A percentile compares a stretch with the other conserved stretches of the same genome.
Evolutionary conservation across 2,329 filamentous ascomycete genomes (phyloP).

Genomic region (Aureobasidium uvarum): DNA sequence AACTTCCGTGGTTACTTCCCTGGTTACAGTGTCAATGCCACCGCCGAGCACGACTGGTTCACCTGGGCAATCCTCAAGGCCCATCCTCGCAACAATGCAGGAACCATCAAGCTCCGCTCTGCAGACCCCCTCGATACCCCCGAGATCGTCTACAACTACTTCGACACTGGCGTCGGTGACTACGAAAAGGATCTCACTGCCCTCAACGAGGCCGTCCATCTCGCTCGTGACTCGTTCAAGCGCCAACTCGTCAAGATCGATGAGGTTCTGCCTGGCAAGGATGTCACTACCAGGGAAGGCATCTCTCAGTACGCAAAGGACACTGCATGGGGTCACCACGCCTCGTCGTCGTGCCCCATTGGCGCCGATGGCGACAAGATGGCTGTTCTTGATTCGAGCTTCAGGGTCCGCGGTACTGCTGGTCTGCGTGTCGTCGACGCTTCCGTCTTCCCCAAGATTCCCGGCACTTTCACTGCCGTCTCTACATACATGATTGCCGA

Average conservation of each 20-base stretch:
- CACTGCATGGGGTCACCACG: slow-evolving; percentile 59
- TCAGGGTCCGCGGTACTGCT: slow-evolving; percentile 56
- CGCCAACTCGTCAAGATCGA: slow-evolving; percentile 41
- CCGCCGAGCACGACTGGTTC: slow-evolving; percentile 47
- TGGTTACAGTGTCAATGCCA: slow-evolving; percentile 50
- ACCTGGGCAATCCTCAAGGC: slow-evolving; percentile 58
- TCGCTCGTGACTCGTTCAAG: slow-evolving; percentile 47
- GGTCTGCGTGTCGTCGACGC: slow-evolving; percentile 63
- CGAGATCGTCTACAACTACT: slow-evolving; percentile 62
- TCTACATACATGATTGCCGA: slow-evolving; percentile 58
- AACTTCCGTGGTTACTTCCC: slow-evolving; percentile 59
- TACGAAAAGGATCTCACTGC: slow-evolving; percentile 49
- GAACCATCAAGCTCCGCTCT: slow-evolving; percentile 61
- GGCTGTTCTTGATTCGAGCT: slow-evolving; percentile 57
- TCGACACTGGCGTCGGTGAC: slow-evolving; percentile 46
- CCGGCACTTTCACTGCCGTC: slow-evolving; percentile 54
- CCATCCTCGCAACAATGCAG: slow-evolving; percentile 60
- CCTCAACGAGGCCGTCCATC: slow-evolving; percentile 55
- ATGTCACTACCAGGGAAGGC: slow-evolving; percentile 40
- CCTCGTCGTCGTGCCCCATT: slow-evolving; percentile 56
- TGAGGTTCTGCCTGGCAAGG: slow-evolving; percentile 45
- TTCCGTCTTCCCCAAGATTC: slow-evolving; percentile 56
- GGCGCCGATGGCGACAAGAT: slow-evolving; percentile 54
- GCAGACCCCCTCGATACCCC: slow-evolving; percentile 64
- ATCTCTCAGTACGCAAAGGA: slow-evolving; percentile 51